Evolutionary conservation across 306 rosid genomes (phyloP).

Genomic region (Morella rubra): DNA sequence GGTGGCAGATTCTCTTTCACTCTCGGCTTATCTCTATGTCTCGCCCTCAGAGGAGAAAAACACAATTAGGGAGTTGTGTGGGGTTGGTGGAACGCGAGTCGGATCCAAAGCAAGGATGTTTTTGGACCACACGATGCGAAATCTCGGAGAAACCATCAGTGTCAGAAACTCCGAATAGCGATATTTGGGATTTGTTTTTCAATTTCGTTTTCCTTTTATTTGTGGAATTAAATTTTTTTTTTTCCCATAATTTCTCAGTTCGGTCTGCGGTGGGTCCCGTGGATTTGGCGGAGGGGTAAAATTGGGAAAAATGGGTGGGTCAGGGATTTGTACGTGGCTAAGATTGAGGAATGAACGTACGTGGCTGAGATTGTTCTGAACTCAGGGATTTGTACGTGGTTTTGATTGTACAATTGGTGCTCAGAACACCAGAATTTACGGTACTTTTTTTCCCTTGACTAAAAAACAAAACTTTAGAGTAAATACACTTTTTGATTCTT

Average conservation of each 20-base stretch:
- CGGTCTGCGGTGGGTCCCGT: background rate
- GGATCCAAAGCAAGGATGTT: background rate
- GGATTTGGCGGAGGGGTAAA: slow-evolving; percentile 22
- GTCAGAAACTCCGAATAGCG: background rate
- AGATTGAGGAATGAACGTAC: background rate
- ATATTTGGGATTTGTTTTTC: background rate
- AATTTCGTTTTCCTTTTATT: too few relatives aligned
- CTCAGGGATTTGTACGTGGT: too few relatives aligned
- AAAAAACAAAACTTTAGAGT: too few relatives aligned
- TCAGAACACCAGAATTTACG: too few relatives aligned
- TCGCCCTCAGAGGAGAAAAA: slow-evolving; percentile 4
- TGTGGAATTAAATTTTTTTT: background rate
- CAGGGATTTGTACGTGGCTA: slow-evolving; percentile 11
- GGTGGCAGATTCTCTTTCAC: slow-evolving; percentile 58
- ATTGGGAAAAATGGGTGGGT: background rate
- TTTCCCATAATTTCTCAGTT: background rate
- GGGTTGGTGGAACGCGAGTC: background rate
- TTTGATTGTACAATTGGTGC: too few relatives aligned
- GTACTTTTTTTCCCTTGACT: too few relatives aligned
- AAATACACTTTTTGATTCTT: too few relatives aligned
- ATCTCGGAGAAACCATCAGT: background rate
- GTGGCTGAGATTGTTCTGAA: too few relatives aligned
- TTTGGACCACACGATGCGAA: background rate
- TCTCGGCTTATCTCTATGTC: slow-evolving; percentile 38
- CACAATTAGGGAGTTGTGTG: background rate